These are phyloP conservation scores for Clitoria ternatea DNA, from an alignment of 306 rosid species.

Conservation along the genomic window DNA sequence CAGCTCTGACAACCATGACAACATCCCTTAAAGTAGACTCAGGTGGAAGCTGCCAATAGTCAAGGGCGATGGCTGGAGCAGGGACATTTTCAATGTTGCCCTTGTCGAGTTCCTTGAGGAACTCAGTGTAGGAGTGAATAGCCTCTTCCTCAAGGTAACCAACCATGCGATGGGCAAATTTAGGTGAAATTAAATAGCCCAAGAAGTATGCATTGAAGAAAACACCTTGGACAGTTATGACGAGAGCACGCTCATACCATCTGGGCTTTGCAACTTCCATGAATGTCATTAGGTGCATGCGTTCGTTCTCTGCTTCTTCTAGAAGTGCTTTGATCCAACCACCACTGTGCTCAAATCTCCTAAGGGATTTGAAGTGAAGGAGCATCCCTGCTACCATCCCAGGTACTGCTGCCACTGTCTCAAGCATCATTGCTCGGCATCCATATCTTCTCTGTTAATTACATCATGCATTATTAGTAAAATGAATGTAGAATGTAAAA, in stretches of 20 bases:
- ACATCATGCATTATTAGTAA: no score
- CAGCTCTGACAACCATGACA: slow-evolving; percentile 64
- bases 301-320: slow-evolving; percentile 84
- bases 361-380: slow-evolving; percentile 57
- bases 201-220: slow-evolving; percentile 75
- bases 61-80: slow-evolving; percentile 75
- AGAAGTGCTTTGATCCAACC: slow-evolving; percentile 73
- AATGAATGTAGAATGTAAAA: background rate
- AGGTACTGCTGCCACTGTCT: slow-evolving; percentile 83
- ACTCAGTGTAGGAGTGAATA: slow-evolving; percentile 71
- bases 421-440: slow-evolving; percentile 87
- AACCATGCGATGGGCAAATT: slow-evolving; percentile 76
- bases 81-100: slow-evolving; percentile 69
- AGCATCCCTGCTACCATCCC: slow-evolving; percentile 84
- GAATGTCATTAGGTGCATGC: slow-evolving; percentile 82
- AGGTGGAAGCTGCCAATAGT: slow-evolving; percentile 67
- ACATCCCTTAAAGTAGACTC: slow-evolving; percentile 60
- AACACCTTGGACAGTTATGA: slow-evolving; percentile 63
- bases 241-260: slow-evolving; percentile 76
- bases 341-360: slow-evolving; percentile 72
- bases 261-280: slow-evolving; percentile 66
- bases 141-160: slow-evolving; percentile 89
- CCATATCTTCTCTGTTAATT: slow-evolving; percentile 71
- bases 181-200: slow-evolving; percentile 60
- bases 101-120: slow-evolving; percentile 62